phyloP scores from a whole-genome alignment of 1,139 yeast species.

The Magnusiomyces tetraspermus region DNA sequence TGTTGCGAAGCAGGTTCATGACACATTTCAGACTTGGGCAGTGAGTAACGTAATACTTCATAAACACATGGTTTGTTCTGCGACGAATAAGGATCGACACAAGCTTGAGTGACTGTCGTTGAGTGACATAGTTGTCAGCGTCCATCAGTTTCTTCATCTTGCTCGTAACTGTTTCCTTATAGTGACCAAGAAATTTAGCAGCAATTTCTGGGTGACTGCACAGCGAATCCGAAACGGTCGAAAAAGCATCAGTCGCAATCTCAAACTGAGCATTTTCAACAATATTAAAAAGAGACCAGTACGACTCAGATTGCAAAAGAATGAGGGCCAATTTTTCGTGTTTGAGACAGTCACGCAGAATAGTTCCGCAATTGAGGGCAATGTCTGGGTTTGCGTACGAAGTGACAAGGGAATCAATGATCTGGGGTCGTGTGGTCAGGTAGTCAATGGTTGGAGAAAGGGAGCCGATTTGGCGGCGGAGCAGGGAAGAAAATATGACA shows the following conservation, averaged over 20 bases:
- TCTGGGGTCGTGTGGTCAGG: constrained; percentile 55
- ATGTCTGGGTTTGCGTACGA: constrained; percentile 66
- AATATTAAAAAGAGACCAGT: constrained; percentile 86
- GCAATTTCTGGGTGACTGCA: constrained; percentile 52
- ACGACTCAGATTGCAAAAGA: constrained; percentile 45
- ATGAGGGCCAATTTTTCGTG: constrained; percentile 60
- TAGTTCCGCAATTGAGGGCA: constrained; percentile 67
- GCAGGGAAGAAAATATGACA: constrained; percentile 59
- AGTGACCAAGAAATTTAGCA: constrained; percentile 51
- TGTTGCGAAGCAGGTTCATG: constrained; percentile 80
- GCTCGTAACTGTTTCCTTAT: constrained; percentile 42
- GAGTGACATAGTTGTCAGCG: constrained; percentile 78
- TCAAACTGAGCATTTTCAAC: constrained; percentile 16
- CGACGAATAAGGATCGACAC: constrained; percentile 67
- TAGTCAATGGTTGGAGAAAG: constrained; percentile 78
- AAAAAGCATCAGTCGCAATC: constrained; percentile 40
- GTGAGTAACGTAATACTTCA: constrained; percentile 70
- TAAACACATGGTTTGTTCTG: constrained; percentile 59
- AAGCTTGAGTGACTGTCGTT: constrained; percentile 78
- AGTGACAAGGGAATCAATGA: constrained; percentile 50
- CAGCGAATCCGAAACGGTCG: constrained; percentile 54
- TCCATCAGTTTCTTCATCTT: constrained; percentile 61
- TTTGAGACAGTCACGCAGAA: constrained; percentile 77
- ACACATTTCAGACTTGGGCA: constrained; percentile 74
- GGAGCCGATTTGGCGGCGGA: constrained; percentile 70